phyloP scores from a whole-genome alignment of 495 filamentous ascomycete genomes.

The Evansstolkia leycettana region DNA sequence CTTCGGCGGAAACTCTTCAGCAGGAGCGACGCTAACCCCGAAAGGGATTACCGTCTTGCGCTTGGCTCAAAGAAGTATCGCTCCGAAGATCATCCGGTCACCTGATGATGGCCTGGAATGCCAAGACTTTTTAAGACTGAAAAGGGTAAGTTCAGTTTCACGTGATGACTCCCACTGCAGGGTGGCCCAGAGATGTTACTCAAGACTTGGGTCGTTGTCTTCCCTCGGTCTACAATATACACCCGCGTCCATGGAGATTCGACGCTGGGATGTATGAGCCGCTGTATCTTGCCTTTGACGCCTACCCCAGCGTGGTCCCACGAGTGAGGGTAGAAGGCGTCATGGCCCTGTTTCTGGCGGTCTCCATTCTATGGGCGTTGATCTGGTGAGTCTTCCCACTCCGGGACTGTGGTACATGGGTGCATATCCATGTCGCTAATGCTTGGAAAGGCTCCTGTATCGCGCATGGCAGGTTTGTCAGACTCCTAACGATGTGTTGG shows the following conservation, averaged over 20 bases:
- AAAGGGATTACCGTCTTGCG: not conserved
- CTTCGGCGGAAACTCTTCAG: not conserved
- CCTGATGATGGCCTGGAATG: not conserved
- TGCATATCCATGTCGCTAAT: not conserved
- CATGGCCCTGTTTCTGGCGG: conserved; percentile 39
- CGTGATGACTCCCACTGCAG: conserved; percentile 7
- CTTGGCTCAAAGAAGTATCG: not conserved
- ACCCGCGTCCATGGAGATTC: conserved; percentile 24
- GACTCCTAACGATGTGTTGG: conserved; percentile 81
- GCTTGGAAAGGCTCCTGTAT: conserved; percentile 52
- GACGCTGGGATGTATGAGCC: conserved; percentile 40
- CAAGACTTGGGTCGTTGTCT: not conserved
- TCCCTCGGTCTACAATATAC: conserved; percentile 6
- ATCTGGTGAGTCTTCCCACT: conserved; percentile 30
- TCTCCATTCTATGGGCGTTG: conserved; percentile 37
- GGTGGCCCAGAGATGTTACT: not conserved
- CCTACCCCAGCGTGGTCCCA: conserved; percentile 34
- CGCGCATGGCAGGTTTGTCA: conserved; percentile 76
- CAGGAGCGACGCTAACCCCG: not conserved
- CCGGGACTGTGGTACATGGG: no score
- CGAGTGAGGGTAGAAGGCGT: conserved; percentile 37
- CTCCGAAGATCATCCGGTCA: not conserved
- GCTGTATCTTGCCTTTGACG: conserved; percentile 33
- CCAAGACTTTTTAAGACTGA: not conserved
- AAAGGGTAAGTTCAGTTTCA: conserved; percentile 5